A percentile compares a stretch with the other conserved stretches of the same genome.
Conservation (phyloP, 225 moss, liverwort and hornwort species). For the Pseudisothecium myosuroides region DNA sequence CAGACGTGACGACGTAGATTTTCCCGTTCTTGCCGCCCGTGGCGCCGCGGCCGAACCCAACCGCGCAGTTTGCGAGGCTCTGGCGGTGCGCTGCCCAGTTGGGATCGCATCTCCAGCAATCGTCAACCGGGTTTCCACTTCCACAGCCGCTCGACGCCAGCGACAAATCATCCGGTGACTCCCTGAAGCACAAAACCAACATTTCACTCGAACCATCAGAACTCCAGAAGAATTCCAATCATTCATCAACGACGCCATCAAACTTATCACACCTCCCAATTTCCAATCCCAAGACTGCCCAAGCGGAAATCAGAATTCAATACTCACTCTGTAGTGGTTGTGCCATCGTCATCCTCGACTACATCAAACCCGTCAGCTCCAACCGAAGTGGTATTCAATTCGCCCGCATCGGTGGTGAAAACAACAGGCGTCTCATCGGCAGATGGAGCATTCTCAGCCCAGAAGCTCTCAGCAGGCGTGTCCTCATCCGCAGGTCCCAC, state of each 20-base stretch:
- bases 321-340: background rate
- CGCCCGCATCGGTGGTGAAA: background rate
- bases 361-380: background rate
- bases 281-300: background rate
- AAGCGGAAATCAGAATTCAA: background rate
- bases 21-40: slow-evolving; percentile 54
- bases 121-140: slow-evolving; percentile 19
- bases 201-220: background rate
- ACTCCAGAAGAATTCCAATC: too few species aligned
- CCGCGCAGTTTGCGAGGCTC: slow-evolving; percentile 33
- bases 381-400: background rate
- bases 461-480: background rate
- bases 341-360: background rate
- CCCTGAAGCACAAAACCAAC: background rate
- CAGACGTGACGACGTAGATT: slow-evolving; percentile 51
- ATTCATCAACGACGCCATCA: too few species aligned
- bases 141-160: background rate
- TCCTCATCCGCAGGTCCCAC: background rate
- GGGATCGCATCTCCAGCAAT: slow-evolving; percentile 28
- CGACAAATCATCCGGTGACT: background rate
- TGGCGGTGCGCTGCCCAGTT: slow-evolving; percentile 16
- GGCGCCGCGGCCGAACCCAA: slow-evolving; percentile 48
- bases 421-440: background rate
- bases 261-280: too few species aligned
- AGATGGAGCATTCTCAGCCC: background rate